Evolutionary conservation across 1,284 basidiomycete species (phyloP).

Genomic region (Xerocomus nothofagi): DNA sequence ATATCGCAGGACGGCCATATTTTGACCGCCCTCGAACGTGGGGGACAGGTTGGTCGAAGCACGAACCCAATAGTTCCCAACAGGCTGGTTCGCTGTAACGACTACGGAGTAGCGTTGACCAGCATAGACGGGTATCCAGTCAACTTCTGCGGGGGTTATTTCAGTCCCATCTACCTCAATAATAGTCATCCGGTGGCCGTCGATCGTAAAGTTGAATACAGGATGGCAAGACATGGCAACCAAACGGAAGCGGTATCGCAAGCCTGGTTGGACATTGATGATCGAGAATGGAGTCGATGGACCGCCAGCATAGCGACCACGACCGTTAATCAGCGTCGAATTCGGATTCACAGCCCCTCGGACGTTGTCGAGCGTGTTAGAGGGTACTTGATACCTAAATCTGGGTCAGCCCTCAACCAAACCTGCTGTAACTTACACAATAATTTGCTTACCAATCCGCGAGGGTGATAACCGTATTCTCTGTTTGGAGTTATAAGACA

Average conservation of each 20-base stretch:
- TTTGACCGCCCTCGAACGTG: slow-evolving; percentile 40
- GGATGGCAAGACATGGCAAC: slow-evolving; percentile 37
- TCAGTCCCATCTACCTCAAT: slow-evolving; percentile 52
- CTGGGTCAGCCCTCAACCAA: slow-evolving; percentile 3
- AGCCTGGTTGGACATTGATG: slow-evolving; percentile 28
- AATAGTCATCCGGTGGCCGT: slow-evolving; percentile 44
- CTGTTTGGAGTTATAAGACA: slow-evolving; percentile 13
- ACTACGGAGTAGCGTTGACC: slow-evolving; percentile 44
- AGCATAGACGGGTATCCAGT: slow-evolving; percentile 39
- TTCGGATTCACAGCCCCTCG: slow-evolving; percentile 28
- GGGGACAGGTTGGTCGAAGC: slow-evolving; percentile 13
- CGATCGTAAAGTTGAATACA: slow-evolving; percentile 43
- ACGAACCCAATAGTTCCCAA: slow-evolving; percentile 50
- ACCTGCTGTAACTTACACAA: neutral
- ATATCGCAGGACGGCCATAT: slow-evolving; percentile 57
- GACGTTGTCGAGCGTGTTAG: slow-evolving; percentile 10
- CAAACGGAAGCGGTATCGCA: slow-evolving; percentile 37
- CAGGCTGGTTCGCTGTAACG: slow-evolving; percentile 33
- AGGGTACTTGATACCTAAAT: slow-evolving; percentile 29
- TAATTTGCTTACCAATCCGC: slow-evolving; percentile 30
- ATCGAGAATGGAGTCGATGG: slow-evolving; percentile 36
- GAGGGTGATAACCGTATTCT: slow-evolving; percentile 32
- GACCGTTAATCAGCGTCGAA: slow-evolving; percentile 50
- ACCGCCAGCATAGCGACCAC: slow-evolving; percentile 40
- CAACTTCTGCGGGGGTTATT: slow-evolving; percentile 40